Base-by-base conservation (phyloP, 2,329 filamentous ascomycete genomes). In the Hymenoscyphus linearis region DNA sequence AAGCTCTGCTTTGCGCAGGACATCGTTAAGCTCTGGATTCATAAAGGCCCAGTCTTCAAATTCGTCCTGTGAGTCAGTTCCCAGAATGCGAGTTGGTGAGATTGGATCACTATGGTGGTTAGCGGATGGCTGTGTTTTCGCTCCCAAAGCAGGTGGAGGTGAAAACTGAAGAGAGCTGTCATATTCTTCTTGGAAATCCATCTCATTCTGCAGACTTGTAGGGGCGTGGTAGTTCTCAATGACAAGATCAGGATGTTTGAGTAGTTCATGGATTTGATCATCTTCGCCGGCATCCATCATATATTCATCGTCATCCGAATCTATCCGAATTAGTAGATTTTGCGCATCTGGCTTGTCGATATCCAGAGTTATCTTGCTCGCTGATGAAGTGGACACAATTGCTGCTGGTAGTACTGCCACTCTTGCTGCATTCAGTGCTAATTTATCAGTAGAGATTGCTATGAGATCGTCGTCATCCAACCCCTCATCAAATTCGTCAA, bases 151-250 rank as follows among this genome's bases (percentile, higher is more conserved):
- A 10, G 64, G 67, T 16, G 60, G 66, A 57, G 68, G 65, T 12
- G 70, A 70, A 52, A 67, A 68, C 57, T 71, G 67, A 57, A 71
- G 67, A 64, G 60, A 62, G 31, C 61, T 64, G 52, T 70, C 69
- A 56, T 69, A 71, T 65, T 69, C 59, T 63, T 69, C 67, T 44
- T 56, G 60, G 50, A 62, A 61, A 7, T 60, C 58, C 31, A 52
- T 53, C 34, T 61, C 56, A 44, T 61, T 57, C 13, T 64, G 55
- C 56, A 67, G 9, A 57, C 64, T 71, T 62, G 58, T 52, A 37
- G 67, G 61, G 7, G 64, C 57, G 44, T 65, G 55, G n/a, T 64
- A 66, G 2, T 36, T 66, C 55, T 71, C 67, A 12, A 65, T 34
- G 40, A 65, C 59, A 22, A 27, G 59, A 50, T 18, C 36, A 4